Percentiles rank a stretch among this genome's conserved stretches.
phyloP scores from a whole-genome alignment of 1,284 basidiomycete genomes.

The Sanghuangporus weigelae region DNA sequence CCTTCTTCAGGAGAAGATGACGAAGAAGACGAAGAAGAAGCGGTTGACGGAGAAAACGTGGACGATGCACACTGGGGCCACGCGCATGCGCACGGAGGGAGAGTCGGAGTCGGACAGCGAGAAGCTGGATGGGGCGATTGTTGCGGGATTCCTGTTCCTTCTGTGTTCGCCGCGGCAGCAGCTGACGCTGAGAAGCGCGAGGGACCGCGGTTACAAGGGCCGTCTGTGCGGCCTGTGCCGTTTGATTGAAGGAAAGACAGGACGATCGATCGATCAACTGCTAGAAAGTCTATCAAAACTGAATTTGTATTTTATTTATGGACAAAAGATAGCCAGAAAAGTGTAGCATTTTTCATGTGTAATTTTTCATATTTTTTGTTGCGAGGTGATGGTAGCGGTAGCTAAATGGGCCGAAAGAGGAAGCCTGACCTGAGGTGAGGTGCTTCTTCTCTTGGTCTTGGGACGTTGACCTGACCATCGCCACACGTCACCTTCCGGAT shows the following conservation, averaged over 20 bases:
- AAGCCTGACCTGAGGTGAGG: not conserved
- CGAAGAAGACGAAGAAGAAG: constrained; percentile 35
- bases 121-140: constrained; percentile 87
- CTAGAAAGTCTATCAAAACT: not conserved
- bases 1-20: constrained; percentile 37
- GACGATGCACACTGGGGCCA: constrained; percentile 37
- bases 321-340: not conserved
- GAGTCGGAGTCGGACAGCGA: constrained; percentile 43
- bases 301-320: not conserved
- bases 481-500: constrained; percentile 4
- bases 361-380: not conserved
- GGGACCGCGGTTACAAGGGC: constrained; percentile 42
- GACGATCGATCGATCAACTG: not conserved
- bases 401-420: not conserved
- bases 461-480: not conserved
- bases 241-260: constrained; percentile 53
- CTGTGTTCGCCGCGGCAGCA: constrained; percentile 72
- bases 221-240: constrained; percentile 75
- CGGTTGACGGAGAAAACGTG: constrained; percentile 34
- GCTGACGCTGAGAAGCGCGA: constrained; percentile 39
- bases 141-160: constrained; percentile 87
- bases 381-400: no score
- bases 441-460: not conserved
- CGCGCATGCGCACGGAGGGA: constrained; percentile 54
- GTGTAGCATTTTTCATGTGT: not conserved